Percentiles rank a stretch among this genome's conserved stretches.
Evolutionary conservation across 2,329 filamentous ascomycete genomes (phyloP).

Genomic region (Incumbomyces delicatus): DNA sequence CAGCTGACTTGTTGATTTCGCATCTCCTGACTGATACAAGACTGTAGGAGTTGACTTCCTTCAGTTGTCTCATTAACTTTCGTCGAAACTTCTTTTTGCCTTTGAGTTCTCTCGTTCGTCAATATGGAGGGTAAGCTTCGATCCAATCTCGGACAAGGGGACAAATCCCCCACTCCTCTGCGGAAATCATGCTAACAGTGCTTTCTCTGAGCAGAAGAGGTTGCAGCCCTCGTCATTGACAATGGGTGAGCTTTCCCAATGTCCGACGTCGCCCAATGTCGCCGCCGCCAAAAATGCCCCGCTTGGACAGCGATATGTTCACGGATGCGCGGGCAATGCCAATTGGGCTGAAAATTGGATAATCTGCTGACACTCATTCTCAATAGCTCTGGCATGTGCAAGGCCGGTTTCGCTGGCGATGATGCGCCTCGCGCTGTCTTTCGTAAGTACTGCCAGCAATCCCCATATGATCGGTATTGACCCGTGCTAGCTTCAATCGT

Average conservation of each 20-base stretch:
- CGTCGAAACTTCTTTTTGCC: neutral
- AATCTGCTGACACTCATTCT: constrained; percentile 19
- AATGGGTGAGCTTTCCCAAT: constrained; percentile 82
- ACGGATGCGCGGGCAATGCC: neutral
- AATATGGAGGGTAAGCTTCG: constrained; percentile 57
- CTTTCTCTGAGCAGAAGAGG: constrained; percentile 65
- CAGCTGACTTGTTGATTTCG: constrained; percentile 12
- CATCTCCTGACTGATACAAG: constrained; percentile 5
- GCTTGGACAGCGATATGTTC: neutral
- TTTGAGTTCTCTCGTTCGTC: constrained; percentile 22
- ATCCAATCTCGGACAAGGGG: constrained; percentile 25
- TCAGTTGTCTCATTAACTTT: neutral
- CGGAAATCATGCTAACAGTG: constrained; percentile 33
- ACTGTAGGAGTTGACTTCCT: constrained; percentile 3
- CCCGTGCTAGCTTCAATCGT: constrained; percentile 80
- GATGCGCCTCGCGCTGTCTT: constrained; percentile 99
- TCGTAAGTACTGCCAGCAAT: constrained; percentile 61
- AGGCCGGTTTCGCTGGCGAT: constrained; percentile 99
- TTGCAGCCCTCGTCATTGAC: constrained; percentile 99
- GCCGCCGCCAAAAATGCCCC: constrained; percentile 1
- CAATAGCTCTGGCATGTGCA: constrained; percentile 98
- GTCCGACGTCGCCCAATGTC: constrained; percentile 23
- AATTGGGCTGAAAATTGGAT: neutral
- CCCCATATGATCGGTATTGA: neutral
- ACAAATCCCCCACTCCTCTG: neutral